Percentiles rank a stretch among this genome's conserved stretches.
These are phyloP conservation scores for Kodamaea hsintzibuensis DNA, from an alignment of 805 yeast species.

Conservation along the genomic window DNA sequence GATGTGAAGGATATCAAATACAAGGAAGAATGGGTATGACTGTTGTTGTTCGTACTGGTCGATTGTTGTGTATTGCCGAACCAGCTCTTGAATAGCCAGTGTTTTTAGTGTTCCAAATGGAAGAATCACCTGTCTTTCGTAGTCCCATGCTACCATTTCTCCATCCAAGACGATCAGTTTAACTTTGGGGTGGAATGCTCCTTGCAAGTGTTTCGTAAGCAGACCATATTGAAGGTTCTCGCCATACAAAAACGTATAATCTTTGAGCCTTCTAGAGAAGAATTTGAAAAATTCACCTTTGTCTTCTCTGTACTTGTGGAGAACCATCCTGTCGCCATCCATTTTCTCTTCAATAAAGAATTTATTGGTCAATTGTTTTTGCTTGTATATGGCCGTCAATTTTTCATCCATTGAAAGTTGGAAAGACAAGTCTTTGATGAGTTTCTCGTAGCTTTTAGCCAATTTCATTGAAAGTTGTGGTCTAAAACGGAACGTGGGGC, in stretches of 20 bases:
- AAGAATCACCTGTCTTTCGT: slow-evolving; percentile 50
- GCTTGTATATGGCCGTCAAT: slow-evolving; percentile 18
- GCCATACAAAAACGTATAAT: slow-evolving; percentile 74
- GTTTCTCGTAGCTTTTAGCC: slow-evolving; percentile 46
- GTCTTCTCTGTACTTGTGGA: slow-evolving; percentile 51
- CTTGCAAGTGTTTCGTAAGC: slow-evolving; percentile 50
- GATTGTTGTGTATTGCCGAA: slow-evolving; percentile 37
- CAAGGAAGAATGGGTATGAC: slow-evolving; percentile 56
- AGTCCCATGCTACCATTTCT: slow-evolving; percentile 90
- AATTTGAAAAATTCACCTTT: slow-evolving; percentile 50
- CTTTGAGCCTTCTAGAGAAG: slow-evolving; percentile 69
- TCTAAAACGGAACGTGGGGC: slow-evolving; percentile 57
- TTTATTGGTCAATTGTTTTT: slow-evolving; percentile 18
- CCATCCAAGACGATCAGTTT: slow-evolving; percentile 68
- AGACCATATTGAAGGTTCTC: slow-evolving; percentile 48
- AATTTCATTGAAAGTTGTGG: slow-evolving; percentile 75
- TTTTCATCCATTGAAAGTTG: slow-evolving; percentile 25
- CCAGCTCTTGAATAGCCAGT: slow-evolving; percentile 58
- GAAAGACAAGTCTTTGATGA: slow-evolving; percentile 47
- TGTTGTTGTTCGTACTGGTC: slow-evolving; percentile 35
- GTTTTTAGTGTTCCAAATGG: slow-evolving; percentile 83
- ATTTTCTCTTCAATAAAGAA: slow-evolving; percentile 86
- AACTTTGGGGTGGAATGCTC: slow-evolving; percentile 41
- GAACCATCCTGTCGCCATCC: slow-evolving; percentile 87
- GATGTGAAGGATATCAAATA: slow-evolving; percentile 71